Evolutionary conservation across 2,329 filamentous ascomycete genomes (phyloP).

Genomic region (Fusarium proliferatum): DNA sequence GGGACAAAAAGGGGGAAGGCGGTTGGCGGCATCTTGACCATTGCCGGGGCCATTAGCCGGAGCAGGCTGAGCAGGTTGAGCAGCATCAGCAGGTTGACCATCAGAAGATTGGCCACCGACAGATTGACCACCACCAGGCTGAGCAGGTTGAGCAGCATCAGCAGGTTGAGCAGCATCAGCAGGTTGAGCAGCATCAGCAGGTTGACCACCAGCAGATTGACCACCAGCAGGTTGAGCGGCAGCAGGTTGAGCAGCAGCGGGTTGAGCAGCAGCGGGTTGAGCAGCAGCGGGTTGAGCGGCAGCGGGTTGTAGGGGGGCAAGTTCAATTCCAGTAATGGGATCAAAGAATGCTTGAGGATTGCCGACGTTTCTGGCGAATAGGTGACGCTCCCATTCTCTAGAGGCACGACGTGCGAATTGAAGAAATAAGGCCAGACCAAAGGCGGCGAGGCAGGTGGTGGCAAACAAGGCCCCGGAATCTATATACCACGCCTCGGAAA

Average conservation of each 20-base stretch:
- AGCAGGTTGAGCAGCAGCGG: too few species aligned
- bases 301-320: neutral
- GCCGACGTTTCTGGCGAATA: constrained; percentile 64
- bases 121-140: too few species aligned
- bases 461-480: constrained; percentile 78
- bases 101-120: too few species aligned
- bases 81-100: neutral
- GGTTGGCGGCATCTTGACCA: too few species aligned
- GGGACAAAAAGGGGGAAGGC: constrained; percentile 51
- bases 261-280: neutral
- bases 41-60: too few species aligned
- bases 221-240: too few species aligned
- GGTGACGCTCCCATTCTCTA: constrained; percentile 78
- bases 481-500: constrained; percentile 76
- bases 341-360: constrained; percentile 42
- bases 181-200: too few species aligned
- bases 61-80: neutral
- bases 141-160: neutral
- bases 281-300: neutral
- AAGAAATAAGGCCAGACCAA: constrained; percentile 77
- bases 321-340: neutral
- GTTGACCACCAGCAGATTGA: too few species aligned
- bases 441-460: constrained; percentile 81
- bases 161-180: too few species aligned
- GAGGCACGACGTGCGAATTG: constrained; percentile 77